Conservation (phyloP, 768 basidiomycete species). For the Strobilomyces confusus region DNA sequence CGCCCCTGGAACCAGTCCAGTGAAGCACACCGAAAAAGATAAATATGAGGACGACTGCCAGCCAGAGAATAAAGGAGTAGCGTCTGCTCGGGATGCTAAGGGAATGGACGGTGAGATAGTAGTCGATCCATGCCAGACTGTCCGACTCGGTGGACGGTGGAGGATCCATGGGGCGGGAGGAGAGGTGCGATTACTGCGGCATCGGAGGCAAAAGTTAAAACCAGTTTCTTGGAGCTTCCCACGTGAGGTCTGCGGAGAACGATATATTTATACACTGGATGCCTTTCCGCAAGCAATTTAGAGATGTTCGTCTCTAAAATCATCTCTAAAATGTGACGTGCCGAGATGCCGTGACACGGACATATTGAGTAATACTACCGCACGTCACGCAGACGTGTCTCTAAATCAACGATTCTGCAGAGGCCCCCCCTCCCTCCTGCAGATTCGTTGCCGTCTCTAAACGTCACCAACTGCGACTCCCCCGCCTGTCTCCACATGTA, state of each 20-base stretch:
- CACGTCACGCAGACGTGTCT: no score
- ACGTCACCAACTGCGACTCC: no score
- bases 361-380: no score
- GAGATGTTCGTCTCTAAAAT: no score
- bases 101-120: constrained; percentile 55
- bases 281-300: no score
- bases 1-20: constrained; percentile 38
- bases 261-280: no score
- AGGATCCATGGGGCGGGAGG: constrained; percentile 35
- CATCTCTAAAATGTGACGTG: no score
- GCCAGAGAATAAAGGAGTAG: constrained; percentile 59
- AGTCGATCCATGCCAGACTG: constrained; percentile 48
- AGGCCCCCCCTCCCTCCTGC: no score
- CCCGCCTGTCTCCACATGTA: no score
- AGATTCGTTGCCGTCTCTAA: no score
- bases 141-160: constrained; percentile 42
- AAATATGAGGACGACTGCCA: constrained; percentile 43
- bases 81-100: constrained; percentile 49
- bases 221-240: not conserved
- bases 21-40: constrained; percentile 40
- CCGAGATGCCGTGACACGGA: no score
- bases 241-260: not conserved
- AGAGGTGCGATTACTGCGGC: not conserved
- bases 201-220: not conserved
- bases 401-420: no score